Evolutionary conservation across 2,329 filamentous ascomycete species (phyloP).

Genomic region (Fusarium sp.): DNA sequence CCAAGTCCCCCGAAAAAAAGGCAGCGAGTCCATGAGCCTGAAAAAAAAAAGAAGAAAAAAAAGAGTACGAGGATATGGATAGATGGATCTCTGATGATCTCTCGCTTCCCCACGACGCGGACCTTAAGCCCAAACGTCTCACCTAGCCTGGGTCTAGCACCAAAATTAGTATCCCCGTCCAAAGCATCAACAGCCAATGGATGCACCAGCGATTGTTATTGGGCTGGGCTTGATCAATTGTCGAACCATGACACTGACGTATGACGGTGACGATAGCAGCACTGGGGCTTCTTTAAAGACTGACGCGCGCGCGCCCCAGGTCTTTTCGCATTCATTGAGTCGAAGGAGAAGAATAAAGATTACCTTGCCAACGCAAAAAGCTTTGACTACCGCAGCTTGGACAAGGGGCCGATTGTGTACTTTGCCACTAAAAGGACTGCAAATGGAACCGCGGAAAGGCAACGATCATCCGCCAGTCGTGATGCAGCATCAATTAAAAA

Average conservation of each 20-base stretch:
- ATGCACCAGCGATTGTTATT: neutral
- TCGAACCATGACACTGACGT: neutral
- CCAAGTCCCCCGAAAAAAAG: neutral
- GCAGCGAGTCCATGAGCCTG: neutral
- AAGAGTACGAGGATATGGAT: neutral
- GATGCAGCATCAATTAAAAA: neutral
- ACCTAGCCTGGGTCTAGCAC: neutral
- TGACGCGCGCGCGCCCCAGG: neutral
- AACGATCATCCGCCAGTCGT: neutral
- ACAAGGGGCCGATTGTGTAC: neutral
- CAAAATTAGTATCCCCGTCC: neutral
- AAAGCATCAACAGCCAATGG: neutral
- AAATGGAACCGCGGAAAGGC: neutral
- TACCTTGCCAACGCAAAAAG: neutral
- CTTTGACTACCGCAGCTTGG: neutral
- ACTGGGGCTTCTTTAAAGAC: neutral
- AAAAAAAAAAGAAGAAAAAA: neutral
- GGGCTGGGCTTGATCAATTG: neutral
- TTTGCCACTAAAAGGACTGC: neutral
- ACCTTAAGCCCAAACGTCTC: neutral
- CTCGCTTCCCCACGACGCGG: neutral
- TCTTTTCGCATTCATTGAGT: neutral
- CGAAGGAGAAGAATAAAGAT: neutral
- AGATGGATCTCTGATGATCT: neutral
- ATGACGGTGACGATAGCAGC: neutral